phyloP scores from a whole-genome alignment of 805 yeast species.

The Blastobotrys peoriensis region DNA sequence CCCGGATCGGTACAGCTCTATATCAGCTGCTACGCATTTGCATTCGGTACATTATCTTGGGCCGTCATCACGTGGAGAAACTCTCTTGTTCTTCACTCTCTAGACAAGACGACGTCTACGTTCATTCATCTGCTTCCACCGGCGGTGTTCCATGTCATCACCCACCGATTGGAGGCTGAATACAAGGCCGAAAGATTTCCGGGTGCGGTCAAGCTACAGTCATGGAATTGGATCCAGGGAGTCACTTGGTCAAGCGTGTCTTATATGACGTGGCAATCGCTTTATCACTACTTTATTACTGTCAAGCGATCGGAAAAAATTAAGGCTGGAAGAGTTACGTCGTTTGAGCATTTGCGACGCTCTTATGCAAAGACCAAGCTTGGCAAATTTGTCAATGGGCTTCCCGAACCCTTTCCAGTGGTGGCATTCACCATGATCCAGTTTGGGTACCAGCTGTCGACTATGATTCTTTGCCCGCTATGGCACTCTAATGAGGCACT shows the following conservation, averaged over 20 bases:
- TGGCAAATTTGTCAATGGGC: slow-evolving; percentile 71
- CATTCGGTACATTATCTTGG: slow-evolving; percentile 85
- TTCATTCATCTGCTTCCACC: slow-evolving; percentile 92
- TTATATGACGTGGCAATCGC: slow-evolving; percentile 83
- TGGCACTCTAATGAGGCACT: slow-evolving; percentile 68
- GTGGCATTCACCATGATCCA: slow-evolving; percentile 81
- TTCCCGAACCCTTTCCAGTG: slow-evolving; percentile 84
- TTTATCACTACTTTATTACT: slow-evolving; percentile 89
- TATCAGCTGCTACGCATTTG: slow-evolving; percentile 76
- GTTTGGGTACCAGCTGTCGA: slow-evolving; percentile 74
- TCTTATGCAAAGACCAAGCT: slow-evolving; percentile 57
- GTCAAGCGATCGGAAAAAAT: slow-evolving; percentile 72
- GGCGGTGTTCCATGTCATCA: slow-evolving; percentile 74
- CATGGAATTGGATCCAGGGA: slow-evolving; percentile 68
- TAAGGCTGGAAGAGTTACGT: slow-evolving; percentile 77
- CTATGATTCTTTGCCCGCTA: slow-evolving; percentile 87
- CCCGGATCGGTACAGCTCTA: slow-evolving; percentile 70
- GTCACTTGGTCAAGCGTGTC: slow-evolving; percentile 72
- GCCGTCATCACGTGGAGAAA: slow-evolving; percentile 96
- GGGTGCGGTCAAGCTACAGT: slow-evolving; percentile 63
- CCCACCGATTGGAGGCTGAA: slow-evolving; percentile 62
- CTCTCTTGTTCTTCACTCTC: slow-evolving; percentile 82
- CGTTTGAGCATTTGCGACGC: slow-evolving; percentile 77
- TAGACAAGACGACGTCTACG: slow-evolving; percentile 88
- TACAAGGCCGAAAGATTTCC: slow-evolving; percentile 59